Conservation (phyloP, 2,329 filamentous ascomycete species). For the Eutypa lata region DNA sequence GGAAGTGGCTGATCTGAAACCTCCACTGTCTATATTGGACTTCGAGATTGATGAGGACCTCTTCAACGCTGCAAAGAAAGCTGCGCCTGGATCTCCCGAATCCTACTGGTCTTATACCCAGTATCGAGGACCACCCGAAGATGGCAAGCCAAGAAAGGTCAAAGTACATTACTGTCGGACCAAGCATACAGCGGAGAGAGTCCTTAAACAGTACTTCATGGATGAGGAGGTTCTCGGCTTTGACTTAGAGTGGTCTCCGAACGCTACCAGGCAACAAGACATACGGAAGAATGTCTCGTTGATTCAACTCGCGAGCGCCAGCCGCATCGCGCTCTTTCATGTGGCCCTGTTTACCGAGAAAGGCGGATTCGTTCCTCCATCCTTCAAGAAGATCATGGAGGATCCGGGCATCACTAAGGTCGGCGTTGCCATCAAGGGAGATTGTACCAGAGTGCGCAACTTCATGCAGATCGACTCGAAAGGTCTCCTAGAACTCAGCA, state of each 20-base stretch:
- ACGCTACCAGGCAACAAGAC: constrained; percentile 42
- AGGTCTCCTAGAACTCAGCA: constrained; percentile 77
- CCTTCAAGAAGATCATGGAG: constrained; percentile 70
- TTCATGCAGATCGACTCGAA: constrained; percentile 61
- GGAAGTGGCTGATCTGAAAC: constrained; percentile 17
- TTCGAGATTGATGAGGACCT: constrained; percentile 46
- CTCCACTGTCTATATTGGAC: constrained; percentile 36
- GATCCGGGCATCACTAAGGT: constrained; percentile 66
- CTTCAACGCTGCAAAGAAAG: constrained; percentile 47
- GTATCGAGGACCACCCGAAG: constrained; percentile 54
- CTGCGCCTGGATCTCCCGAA: constrained; percentile 38
- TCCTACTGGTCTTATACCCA: constrained; percentile 68
- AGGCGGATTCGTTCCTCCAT: constrained; percentile 64
- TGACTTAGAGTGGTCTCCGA: constrained; percentile 78
- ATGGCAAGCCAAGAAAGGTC: constrained; percentile 47
- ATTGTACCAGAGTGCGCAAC: constrained; percentile 65
- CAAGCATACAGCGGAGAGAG: constrained; percentile 62
- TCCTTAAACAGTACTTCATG: constrained; percentile 63
- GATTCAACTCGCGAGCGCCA: constrained; percentile 76
- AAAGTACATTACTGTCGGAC: constrained; percentile 76
- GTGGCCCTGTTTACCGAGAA: constrained; percentile 59
- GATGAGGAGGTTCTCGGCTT: constrained; percentile 74
- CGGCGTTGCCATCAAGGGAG: constrained; percentile 73
- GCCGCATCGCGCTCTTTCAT: constrained; percentile 79
- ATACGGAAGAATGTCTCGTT: constrained; percentile 72